phyloP scores from a whole-genome alignment of 148 eudicot genomes.

The Rhododendron vialii region DNA sequence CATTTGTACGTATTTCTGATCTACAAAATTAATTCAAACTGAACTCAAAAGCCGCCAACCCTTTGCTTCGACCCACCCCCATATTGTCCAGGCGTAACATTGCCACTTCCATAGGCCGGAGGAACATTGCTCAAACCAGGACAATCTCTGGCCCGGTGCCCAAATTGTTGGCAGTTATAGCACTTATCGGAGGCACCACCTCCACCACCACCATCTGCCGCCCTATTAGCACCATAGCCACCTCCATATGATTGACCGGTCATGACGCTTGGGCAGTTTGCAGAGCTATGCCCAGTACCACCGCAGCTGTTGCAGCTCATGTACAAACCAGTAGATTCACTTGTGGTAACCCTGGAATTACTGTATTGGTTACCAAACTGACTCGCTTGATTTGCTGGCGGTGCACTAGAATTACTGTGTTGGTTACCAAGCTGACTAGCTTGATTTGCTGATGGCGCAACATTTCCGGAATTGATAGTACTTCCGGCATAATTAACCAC shows the following conservation, averaged over 20 bases:
- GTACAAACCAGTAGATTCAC: constrained; percentile 25
- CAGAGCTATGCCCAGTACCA: constrained; percentile 53
- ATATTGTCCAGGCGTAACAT: constrained; percentile 40
- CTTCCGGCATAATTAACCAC: constrained; percentile 23
- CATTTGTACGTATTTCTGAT: neutral
- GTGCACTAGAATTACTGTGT: constrained; percentile 35
- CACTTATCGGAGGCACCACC: constrained; percentile 38
- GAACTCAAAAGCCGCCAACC: constrained; percentile 43
- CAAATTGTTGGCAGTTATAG: constrained; percentile 65
- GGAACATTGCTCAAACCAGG: constrained; percentile 48
- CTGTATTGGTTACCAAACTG: constrained; percentile 52
- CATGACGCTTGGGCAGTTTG: constrained; percentile 58
- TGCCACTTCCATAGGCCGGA: constrained; percentile 57
- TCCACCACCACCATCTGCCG: constrained; percentile 22
- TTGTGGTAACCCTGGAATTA: constrained; percentile 36
- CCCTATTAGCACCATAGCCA: constrained; percentile 29
- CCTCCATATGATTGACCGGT: constrained; percentile 38
- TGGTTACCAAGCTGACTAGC: constrained; percentile 48
- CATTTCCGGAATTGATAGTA: constrained; percentile 20
- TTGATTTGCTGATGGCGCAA: constrained; percentile 23
- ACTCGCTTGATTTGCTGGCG: constrained; percentile 25
- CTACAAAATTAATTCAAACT: neutral
- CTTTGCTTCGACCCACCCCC: constrained; percentile 47
- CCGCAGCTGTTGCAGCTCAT: constrained; percentile 64
- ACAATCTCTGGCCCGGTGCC: constrained; percentile 83